Conservation (phyloP, 768 basidiomycete genomes). For the Collybia nuda region DNA sequence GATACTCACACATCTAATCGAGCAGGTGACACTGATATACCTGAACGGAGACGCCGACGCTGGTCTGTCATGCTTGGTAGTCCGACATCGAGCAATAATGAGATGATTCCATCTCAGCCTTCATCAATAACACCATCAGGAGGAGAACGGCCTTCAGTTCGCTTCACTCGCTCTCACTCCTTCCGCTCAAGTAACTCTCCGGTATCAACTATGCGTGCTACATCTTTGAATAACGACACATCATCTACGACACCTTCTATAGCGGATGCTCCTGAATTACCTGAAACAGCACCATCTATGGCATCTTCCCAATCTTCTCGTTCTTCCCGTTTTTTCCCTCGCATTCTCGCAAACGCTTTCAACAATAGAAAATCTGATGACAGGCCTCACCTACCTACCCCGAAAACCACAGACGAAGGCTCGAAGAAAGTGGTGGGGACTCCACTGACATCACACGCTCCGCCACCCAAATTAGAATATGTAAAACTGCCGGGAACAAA, state of each 20-base stretch:
- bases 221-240: conserved; percentile 23
- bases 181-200: conserved; percentile 37
- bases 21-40: conserved; percentile 28
- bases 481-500: conserved; percentile 92
- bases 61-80: conserved; percentile 68
- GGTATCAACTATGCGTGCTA: conserved; percentile 22
- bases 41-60: conserved; percentile 52
- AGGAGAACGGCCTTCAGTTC: conserved; percentile 21
- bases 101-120: conserved; percentile 16
- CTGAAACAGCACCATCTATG: conserved; percentile 22
- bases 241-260: conserved; percentile 18
- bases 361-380: conserved; percentile 60
- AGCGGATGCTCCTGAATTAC: conserved; percentile 19
- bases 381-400: conserved; percentile 33
- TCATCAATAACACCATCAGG: conserved; percentile 24
- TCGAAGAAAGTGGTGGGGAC: conserved; percentile 29
- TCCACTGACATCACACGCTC: conserved; percentile 45
- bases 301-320: conserved; percentile 36
- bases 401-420: conserved; percentile 43
- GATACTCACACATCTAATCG: conserved; percentile 35
- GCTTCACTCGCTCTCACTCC: conserved; percentile 39
- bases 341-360: conserved; percentile 68
- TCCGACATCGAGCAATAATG: conserved; percentile 21
- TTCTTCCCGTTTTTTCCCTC: conserved; percentile 68
- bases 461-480: conserved; percentile 86